Percentiles rank a stretch among this genome's conserved stretches.
phyloP scores from a whole-genome alignment of 768 basidiomycete genomes.

The Plicaturopsis crispa region DNA sequence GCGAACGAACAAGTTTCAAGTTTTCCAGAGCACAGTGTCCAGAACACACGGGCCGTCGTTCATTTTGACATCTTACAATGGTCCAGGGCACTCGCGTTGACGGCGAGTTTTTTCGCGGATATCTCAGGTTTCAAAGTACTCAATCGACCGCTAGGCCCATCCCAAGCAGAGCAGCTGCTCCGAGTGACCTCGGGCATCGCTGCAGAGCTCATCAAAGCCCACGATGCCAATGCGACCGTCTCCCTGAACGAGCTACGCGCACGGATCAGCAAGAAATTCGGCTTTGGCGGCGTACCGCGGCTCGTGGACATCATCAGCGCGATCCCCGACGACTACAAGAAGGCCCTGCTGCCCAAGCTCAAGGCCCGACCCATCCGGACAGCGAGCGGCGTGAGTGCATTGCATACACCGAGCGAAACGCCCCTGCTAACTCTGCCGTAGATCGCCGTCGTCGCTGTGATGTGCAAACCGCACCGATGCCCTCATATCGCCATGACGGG shows the following conservation, averaged over 20 bases:
- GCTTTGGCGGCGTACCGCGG: constrained; percentile 79
- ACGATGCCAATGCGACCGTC: constrained; percentile 69
- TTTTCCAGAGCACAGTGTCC: too few relatives aligned
- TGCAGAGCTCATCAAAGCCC: constrained; percentile 83
- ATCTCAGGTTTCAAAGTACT: neutral
- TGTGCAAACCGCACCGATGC: constrained; percentile 99
- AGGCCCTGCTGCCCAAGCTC: constrained; percentile 80
- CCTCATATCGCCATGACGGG: constrained; percentile 99
- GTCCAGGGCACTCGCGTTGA: too few relatives aligned
- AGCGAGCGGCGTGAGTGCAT: constrained; percentile 80
- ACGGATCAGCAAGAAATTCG: constrained; percentile 85
- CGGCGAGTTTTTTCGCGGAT: too few relatives aligned
- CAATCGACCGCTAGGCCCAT: constrained; percentile 43
- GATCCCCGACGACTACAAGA: constrained; percentile 96
- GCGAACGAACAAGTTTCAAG: too few relatives aligned
- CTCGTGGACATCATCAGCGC: constrained; percentile 98
- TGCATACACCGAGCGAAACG: neutral
- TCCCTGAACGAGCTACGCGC: constrained; percentile 86
- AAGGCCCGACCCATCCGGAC: constrained; percentile 93
- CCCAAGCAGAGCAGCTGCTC: constrained; percentile 85
- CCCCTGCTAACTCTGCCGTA: constrained; percentile 19
- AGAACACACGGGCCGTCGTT: too few relatives aligned
- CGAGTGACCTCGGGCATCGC: constrained; percentile 94
- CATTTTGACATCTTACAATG: too few relatives aligned
- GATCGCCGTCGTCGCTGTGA: constrained; percentile 99